phyloP scores from a whole-genome alignment of 2,329 filamentous ascomycete genomes.

The Aspergillus ustus region DNA sequence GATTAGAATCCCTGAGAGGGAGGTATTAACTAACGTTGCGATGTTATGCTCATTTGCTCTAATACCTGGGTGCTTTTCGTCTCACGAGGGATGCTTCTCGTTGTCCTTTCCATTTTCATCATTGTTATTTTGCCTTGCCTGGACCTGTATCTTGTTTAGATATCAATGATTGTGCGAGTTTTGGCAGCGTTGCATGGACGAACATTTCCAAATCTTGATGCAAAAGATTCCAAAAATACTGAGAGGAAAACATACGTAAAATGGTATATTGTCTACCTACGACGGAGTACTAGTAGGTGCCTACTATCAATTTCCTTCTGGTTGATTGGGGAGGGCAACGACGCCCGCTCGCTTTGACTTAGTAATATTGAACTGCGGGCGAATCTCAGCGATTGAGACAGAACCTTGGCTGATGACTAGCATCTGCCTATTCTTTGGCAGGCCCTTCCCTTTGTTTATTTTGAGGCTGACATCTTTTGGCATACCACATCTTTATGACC shows the following conservation, averaged over 20 bases:
- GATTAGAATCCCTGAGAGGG: conserved; percentile 56
- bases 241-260: neutral
- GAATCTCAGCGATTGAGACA: conserved; percentile 39
- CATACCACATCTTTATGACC: conserved; percentile 2
- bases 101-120: conserved; percentile 14
- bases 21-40: conserved; percentile 32
- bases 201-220: conserved; percentile 2
- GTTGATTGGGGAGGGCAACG: neutral
- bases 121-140: conserved; percentile 7
- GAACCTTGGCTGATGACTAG: conserved; percentile 27
- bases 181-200: conserved; percentile 22
- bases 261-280: too few relatives aligned
- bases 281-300: neutral
- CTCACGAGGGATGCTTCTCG: conserved; percentile 12
- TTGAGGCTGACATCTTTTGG: conserved; percentile 12
- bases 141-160: conserved; percentile 20
- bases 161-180: conserved; percentile 19
- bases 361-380: conserved; percentile 24
- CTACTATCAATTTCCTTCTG: conserved; percentile 17
- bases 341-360: conserved; percentile 22
- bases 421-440: conserved; percentile 8
- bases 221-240: neutral
- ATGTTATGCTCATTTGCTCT: conserved; percentile 10
- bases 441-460: conserved; percentile 4
- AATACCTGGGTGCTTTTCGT: conserved; percentile 5